A percentile compares a stretch with the other conserved stretches of the same genome.
phyloP scores from a whole-genome alignment of 2,329 filamentous ascomycete genomes.

The Paracoccidioides lutzii region DNA sequence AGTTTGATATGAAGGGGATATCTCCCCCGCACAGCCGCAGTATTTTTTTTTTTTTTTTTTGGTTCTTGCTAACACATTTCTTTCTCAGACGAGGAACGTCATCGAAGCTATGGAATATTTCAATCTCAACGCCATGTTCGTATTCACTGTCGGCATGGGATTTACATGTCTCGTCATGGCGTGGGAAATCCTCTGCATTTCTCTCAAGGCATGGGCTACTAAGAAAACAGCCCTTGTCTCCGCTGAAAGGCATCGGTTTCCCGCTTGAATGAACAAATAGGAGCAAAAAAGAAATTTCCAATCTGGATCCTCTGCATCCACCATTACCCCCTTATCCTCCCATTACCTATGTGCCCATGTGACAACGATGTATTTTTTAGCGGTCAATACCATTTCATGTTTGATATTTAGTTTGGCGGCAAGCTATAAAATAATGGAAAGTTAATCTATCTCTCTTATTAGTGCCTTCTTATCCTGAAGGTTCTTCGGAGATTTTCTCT shows the following conservation, averaged over 20 bases:
- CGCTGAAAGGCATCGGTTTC: neutral
- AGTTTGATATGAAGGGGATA: constrained; percentile 26
- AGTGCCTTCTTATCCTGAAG: too few relatives aligned
- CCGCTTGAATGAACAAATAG: neutral
- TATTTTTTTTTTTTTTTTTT: neutral
- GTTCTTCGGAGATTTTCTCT: too few relatives aligned
- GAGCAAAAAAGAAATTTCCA: neutral
- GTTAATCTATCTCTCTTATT: too few relatives aligned
- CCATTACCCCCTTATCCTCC: neutral
- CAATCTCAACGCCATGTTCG: constrained; percentile 77
- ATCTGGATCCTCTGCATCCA: neutral
- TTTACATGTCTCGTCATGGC: constrained; percentile 73
- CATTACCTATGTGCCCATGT: neutral
- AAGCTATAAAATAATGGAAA: neutral
- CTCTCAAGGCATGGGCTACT: constrained; percentile 77
- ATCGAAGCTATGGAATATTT: constrained; percentile 65
- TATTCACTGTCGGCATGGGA: constrained; percentile 80
- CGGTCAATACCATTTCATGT: neutral
- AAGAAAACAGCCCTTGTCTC: constrained; percentile 27
- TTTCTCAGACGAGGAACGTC: constrained; percentile 54
- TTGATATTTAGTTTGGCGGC: neutral
- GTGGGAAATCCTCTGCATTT: constrained; percentile 64
- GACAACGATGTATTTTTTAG: neutral
- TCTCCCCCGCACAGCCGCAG: neutral
- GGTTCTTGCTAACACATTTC: constrained; percentile 10